Conservation (phyloP, 176 grass and related monocot species). For the Oryza rufipogon region DNA sequence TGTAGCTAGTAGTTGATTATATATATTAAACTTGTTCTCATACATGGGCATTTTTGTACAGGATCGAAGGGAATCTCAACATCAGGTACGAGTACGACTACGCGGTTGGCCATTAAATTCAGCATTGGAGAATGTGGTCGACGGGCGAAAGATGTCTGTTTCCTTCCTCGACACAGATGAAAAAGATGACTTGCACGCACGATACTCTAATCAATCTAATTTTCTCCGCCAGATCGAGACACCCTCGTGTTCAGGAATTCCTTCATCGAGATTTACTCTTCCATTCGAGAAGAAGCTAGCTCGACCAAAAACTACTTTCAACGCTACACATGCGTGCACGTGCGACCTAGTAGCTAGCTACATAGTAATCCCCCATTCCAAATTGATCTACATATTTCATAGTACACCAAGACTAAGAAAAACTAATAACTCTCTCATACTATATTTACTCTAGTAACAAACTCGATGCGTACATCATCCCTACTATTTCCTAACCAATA, state of each 20-base stretch:
- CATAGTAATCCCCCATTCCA: too few relatives aligned
- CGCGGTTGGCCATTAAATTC: constrained; percentile 41
- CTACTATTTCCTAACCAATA: too few relatives aligned
- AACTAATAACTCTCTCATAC: too few relatives aligned
- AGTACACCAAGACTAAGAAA: too few relatives aligned
- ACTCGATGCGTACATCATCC: too few relatives aligned
- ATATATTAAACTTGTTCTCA: too few relatives aligned
- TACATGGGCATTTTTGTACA: too few relatives aligned
- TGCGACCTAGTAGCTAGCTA: neutral
- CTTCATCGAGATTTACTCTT: neutral
- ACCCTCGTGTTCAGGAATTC: constrained; percentile 58
- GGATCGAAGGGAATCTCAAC: constrained; percentile 1
- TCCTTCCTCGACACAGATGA: neutral
- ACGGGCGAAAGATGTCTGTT: constrained; percentile 63
- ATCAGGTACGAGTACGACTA: neutral
- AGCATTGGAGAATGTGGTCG: constrained; percentile 56
- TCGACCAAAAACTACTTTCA: constrained; percentile 28
- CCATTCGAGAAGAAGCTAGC: constrained; percentile 23
- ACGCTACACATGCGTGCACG: constrained; percentile 33
- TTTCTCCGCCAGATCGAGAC: neutral
- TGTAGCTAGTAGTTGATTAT: too few relatives aligned
- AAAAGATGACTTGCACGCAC: neutral
- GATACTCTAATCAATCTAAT: neutral
- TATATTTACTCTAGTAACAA: too few relatives aligned
- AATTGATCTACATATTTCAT: too few relatives aligned